Percentiles rank a stretch among this genome's conserved stretches.
These are phyloP conservation scores for Annona cherimola DNA, from an alignment of 164 flowering plant species.

Conservation along the genomic window DNA sequence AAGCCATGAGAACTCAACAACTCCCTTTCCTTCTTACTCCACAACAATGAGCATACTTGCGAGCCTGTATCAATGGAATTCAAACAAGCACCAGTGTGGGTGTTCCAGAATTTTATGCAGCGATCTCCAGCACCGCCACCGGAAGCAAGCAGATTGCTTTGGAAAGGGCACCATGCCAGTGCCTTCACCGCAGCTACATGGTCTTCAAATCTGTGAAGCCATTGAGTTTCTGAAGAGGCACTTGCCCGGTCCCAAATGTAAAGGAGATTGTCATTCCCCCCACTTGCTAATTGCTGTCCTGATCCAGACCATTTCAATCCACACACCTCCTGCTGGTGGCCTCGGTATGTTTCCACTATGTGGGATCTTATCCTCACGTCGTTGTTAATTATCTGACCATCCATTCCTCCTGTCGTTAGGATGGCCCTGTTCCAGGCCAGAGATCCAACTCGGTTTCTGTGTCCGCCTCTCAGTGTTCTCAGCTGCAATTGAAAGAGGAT, in stretches of 20 bases:
- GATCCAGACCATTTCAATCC: constrained; percentile 67
- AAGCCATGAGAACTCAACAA: constrained; percentile 63
- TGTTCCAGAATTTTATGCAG: constrained; percentile 65
- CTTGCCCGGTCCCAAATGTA: constrained; percentile 50
- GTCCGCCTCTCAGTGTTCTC: constrained; percentile 49
- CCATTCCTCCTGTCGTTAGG: constrained; percentile 58
- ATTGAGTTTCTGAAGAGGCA: constrained; percentile 41
- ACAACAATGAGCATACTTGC: constrained; percentile 56
- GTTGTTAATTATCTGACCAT: constrained; percentile 46
- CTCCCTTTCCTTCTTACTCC: constrained; percentile 59
- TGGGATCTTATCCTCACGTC: constrained; percentile 55
- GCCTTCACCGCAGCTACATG: constrained; percentile 69
- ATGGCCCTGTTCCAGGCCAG: constrained; percentile 61
- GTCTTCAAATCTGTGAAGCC: constrained; percentile 61
- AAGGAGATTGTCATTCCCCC: constrained; percentile 67
- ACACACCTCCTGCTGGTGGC: constrained; percentile 60
- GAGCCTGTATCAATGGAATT: constrained; percentile 65
- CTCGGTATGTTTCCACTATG: constrained; percentile 45
- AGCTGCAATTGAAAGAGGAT: constrained; percentile 28
- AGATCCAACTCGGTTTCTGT: constrained; percentile 46
- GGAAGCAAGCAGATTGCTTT: constrained; percentile 51
- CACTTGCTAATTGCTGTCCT: constrained; percentile 59
- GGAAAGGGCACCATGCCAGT: constrained; percentile 71
- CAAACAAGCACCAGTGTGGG: constrained; percentile 61
- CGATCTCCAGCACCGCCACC: constrained; percentile 61